Percentiles rank a stretch among this genome's conserved stretches.
Evolutionary conservation across 768 basidiomycete species (phyloP).

Genomic region (Mycena amicta): DNA sequence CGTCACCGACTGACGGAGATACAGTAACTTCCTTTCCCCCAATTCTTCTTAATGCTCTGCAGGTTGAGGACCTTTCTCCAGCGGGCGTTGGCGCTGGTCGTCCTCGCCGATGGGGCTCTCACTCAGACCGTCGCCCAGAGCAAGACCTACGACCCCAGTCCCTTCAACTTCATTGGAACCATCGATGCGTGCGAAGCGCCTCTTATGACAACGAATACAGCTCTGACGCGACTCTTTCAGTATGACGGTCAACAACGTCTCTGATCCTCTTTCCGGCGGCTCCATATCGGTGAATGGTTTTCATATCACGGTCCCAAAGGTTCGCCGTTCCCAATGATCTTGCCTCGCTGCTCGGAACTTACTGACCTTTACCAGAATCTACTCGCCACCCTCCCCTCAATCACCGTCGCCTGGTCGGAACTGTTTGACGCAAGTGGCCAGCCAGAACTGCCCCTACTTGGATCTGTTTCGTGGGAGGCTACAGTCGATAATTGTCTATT

Average conservation of each 20-base stretch:
- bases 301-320: conserved; percentile 6
- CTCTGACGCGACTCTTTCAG: too few relatives aligned
- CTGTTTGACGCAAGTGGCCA: neutral
- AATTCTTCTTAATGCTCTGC: too few relatives aligned
- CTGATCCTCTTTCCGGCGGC: neutral
- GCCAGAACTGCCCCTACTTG: neutral
- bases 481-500: conserved; percentile 5
- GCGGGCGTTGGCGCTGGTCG: too few relatives aligned
- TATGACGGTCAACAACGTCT: neutral
- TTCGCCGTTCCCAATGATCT: neutral
- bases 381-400: conserved; percentile 10
- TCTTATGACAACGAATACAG: too few relatives aligned
- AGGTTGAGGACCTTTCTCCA: too few relatives aligned
- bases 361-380: conserved; percentile 2
- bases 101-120: neutral
- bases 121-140: neutral
- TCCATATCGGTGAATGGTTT: conserved; percentile 8
- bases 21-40: too few relatives aligned
- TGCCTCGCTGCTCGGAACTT: too few relatives aligned
- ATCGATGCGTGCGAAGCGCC: neutral
- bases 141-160: neutral
- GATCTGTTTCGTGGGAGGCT: conserved; percentile 8
- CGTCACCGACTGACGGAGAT: too few relatives aligned
- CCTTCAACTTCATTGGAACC: conserved; percentile 1
- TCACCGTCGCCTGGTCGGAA: conserved; percentile 8